Evolutionary conservation across 805 yeast species (phyloP).

Genomic region (Pichia pseudocactophila): DNA sequence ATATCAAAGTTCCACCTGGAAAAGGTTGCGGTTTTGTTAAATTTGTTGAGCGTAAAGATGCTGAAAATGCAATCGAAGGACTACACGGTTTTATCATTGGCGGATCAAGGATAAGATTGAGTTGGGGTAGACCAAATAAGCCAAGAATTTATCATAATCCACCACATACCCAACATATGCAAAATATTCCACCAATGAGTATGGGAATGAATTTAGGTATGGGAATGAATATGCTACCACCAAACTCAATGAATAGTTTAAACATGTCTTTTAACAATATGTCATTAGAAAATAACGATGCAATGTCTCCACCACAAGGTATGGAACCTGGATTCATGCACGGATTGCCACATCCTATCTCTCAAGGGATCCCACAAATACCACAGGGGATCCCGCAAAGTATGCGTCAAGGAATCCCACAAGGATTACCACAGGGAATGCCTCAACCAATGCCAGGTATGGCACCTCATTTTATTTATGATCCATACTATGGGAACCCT

Average conservation of each 20-base stretch:
- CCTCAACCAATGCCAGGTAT: slow-evolving; percentile 16
- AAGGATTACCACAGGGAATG: slow-evolving; percentile 17
- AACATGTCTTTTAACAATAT: not conserved
- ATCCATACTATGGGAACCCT: slow-evolving; percentile 22
- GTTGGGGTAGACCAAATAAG: slow-evolving; percentile 58
- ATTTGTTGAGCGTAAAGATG: slow-evolving; percentile 57
- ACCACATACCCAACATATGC: not conserved
- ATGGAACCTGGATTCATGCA: not conserved
- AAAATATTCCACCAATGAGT: not conserved
- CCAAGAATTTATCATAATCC: slow-evolving; percentile 1
- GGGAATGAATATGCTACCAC: not conserved
- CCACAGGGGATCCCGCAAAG: slow-evolving; percentile 10
- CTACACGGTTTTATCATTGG: slow-evolving; percentile 74
- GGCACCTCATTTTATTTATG: slow-evolving; percentile 27
- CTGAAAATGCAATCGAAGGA: slow-evolving; percentile 67
- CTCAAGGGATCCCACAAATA: slow-evolving; percentile 11
- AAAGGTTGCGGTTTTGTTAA: slow-evolving; percentile 76
- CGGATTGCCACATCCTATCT: not conserved
- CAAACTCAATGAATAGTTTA: not conserved
- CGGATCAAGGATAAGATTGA: slow-evolving; percentile 62
- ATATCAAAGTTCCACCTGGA: slow-evolving; percentile 69
- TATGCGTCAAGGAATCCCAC: not conserved
- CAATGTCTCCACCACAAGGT: not conserved
- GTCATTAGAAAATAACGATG: not conserved
- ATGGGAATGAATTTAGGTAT: not conserved